Evolutionary conservation across 2,329 filamentous ascomycete genomes (phyloP).

Genomic region (Triangularia setosa): DNA sequence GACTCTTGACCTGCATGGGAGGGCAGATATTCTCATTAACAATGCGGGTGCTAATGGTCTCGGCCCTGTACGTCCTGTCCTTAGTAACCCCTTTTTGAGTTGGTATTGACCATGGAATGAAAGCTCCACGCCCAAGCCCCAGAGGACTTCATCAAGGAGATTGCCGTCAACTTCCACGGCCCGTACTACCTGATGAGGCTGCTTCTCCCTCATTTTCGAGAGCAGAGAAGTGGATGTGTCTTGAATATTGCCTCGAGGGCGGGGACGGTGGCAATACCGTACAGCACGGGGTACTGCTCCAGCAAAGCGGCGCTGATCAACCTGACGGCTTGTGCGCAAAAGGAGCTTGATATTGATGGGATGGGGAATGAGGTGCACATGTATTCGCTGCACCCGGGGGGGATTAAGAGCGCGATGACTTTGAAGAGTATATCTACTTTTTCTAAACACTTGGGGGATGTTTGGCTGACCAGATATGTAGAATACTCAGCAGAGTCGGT

Average conservation of each 20-base stretch:
- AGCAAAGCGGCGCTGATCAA: slow-evolving; percentile 33
- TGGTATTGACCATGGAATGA: background rate
- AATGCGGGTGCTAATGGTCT: slow-evolving; percentile 31
- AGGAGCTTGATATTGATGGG: slow-evolving; percentile 30
- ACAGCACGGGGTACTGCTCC: slow-evolving; percentile 32
- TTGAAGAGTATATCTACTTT: slow-evolving; percentile 24
- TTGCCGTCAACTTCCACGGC: slow-evolving; percentile 31
- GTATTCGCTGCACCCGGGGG: slow-evolving; percentile 32
- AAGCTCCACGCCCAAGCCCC: slow-evolving; percentile 29
- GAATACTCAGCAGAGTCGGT: slow-evolving; percentile 26
- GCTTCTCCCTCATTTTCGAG: slow-evolving; percentile 26
- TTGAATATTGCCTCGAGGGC: slow-evolving; percentile 32
- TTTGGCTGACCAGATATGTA: slow-evolving; percentile 5
- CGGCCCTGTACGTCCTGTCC: slow-evolving; percentile 21
- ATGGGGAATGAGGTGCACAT: slow-evolving; percentile 27
- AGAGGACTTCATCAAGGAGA: slow-evolving; percentile 27
- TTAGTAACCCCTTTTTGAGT: background rate
- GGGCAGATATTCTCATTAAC: slow-evolving; percentile 29
- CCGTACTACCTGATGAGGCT: slow-evolving; percentile 32
- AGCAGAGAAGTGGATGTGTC: slow-evolving; percentile 28
- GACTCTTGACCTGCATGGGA: slow-evolving; percentile 21
- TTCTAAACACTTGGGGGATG: background rate
- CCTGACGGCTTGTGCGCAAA: slow-evolving; percentile 31
- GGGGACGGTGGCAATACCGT: slow-evolving; percentile 29
- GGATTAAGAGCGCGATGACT: slow-evolving; percentile 31